Evolutionary conservation across 192 early-diverging fungal genomes (phyloP), one percentile per base, ranked within the genome.

Genomic region (Mortierella hygrophila): DNA sequence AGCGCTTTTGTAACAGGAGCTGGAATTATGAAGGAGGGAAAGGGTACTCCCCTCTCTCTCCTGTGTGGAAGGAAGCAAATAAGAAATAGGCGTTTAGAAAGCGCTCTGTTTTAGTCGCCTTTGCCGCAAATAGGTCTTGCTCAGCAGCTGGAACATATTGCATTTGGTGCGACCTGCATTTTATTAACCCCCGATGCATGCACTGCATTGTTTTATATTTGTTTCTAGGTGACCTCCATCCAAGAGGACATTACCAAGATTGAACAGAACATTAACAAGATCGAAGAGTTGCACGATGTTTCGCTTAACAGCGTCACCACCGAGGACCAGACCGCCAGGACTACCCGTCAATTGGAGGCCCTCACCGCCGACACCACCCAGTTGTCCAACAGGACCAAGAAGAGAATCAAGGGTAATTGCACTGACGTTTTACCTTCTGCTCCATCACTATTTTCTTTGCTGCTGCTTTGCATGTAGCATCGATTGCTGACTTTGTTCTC

Each of bases 391-490:
- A 73, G 87, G 38, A 79, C 89, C 65, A 92, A 91, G 85, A 89
- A 88, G 79, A 84, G 88, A 77, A 91, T 92, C 73, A 90, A 89
- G 82, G 82, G 81, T 82, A 82, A 60, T 9, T 35, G 37, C 46
- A 41, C 29, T 26, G 23, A 26, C 38, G 20, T 42, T 72, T 29
- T 40, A 41, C 44, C 18, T 11, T 18, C 40, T 46, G 44, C 44
- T 46, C 13, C 0, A 46, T 2, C 44, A 46, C 44, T 15, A 13
- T 32, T 37, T 35, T 20, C 6, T 37, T 46, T 46, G 10, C 13
- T 46, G 10, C 13, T 46, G 10, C 13, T 54, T 72, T 72, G 26
- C 23, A 6, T 77, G 7, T 68, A 2, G 29, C 32, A 9, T 54
- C 23, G 18, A 20, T 60, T n/a, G 2, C 70, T n/a, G 23, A 71